Base-by-base conservation (phyloP, 257 asterid species). In the Plectranthus barbatus region DNA sequence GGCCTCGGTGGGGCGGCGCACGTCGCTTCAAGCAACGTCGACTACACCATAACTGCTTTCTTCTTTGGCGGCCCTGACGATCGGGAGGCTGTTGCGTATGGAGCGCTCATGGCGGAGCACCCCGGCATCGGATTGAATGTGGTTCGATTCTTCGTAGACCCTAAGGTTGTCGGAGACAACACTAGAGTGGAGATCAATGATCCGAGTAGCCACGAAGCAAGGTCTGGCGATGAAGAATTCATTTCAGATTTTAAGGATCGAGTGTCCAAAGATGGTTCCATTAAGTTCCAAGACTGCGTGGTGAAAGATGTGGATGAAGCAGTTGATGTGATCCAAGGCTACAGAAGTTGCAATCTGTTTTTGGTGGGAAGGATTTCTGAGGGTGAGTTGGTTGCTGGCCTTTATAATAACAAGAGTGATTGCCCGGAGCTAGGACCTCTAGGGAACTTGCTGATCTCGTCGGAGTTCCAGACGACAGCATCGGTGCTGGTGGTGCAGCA, bases 401-500 rank as follows among this genome's bases (percentile, higher is more conserved):
- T 78, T 6, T 58, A 80, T 1, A 49, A 70, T 9, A 61, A 31
- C 60, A 73, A 39, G 60, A 52, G 61, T 0, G 93, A 82, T 4
- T 82, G 79, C 31, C 85, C 89, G 0, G 87, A 82, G 34, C 47
- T 85, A 31, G 94, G 90, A 2, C 85, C 85, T 0, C 19, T 83
- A 0, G 87, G 85, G 18, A 83, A 74, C 54, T 18, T 85, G 60
- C 23, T 85, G 66, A 69, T 77, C 3, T 67, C 76, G 12, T 52
- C 80, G 8, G 77, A 69, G 1, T 72, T 78, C 0, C 62, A 81
- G 4, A 69, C 77, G 9, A 60, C 62, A 14, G 83, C 87, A 37
- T 85, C 94, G 5, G 81, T 83, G 23, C 66, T 84, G 68, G 84
- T 85, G 55, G 83, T 85, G 75, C 93, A 82, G 71, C 89, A 85